A percentile compares a stretch with the other conserved stretches of the same genome.
phyloP scores from a whole-genome alignment of 345 rosid species.

The Eucalyptus sp. region DNA sequence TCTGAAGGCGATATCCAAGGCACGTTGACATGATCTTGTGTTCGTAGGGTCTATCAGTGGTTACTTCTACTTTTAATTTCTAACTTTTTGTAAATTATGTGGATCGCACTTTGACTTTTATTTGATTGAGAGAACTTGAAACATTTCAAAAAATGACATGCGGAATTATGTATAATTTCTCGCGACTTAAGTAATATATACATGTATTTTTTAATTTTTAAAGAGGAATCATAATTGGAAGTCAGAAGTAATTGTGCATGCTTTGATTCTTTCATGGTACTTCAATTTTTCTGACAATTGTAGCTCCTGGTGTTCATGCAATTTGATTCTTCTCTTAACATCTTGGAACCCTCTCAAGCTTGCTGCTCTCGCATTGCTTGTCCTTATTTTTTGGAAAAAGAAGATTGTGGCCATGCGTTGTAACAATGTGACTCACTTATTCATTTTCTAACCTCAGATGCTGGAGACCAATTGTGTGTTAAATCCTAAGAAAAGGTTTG shows the following conservation, averaged over 20 bases:
- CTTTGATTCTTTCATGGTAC: not conserved
- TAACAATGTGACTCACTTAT: not conserved
- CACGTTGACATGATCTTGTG: slow-evolving; percentile 8
- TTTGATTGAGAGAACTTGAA: not conserved
- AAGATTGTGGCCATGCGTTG: not conserved
- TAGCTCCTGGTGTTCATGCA: not conserved
- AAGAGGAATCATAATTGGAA: not conserved
- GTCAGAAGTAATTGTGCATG: not conserved
- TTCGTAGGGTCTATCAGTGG: not conserved
- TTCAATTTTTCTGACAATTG: not conserved
- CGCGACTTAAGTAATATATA: not conserved
- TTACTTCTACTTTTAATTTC: not conserved
- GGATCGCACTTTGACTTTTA: not conserved
- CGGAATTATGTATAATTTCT: not conserved
- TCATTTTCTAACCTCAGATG: slow-evolving; percentile 34
- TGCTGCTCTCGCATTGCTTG: not conserved
- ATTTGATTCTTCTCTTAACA: not conserved
- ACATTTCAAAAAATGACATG: not conserved
- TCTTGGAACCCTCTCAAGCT: not conserved
- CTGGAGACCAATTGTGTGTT: slow-evolving; percentile 20
- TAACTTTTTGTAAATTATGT: not conserved
- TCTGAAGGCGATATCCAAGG: slow-evolving; percentile 73
- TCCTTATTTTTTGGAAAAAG: not conserved
- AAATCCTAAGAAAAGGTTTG: slow-evolving; percentile 52
- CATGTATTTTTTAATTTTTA: not conserved